These are phyloP conservation scores for Fragaria nilgerrensis DNA, from an alignment of 306 rosid genomes.

Conservation along the genomic window DNA sequence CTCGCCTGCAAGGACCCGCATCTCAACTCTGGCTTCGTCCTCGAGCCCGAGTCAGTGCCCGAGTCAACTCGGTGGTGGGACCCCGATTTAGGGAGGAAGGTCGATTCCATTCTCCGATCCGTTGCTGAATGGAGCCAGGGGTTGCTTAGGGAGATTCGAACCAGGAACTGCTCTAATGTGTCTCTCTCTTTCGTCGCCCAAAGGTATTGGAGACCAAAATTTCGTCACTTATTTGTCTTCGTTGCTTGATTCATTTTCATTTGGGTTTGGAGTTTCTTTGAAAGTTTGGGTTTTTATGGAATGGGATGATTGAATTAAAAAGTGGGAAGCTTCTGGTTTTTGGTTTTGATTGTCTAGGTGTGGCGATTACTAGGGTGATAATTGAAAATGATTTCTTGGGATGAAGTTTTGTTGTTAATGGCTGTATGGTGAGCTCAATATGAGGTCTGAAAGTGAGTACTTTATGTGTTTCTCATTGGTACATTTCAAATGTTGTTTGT, in stretches of 20 bases:
- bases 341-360: no score
- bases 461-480: neutral
- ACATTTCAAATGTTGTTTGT: neutral
- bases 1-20: conserved; percentile 62
- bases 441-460: neutral
- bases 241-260: neutral
- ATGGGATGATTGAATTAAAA: neutral
- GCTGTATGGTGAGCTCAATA: no score
- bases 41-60: conserved; percentile 50
- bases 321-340: neutral
- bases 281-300: neutral
- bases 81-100: conserved; percentile 53
- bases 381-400: no score
- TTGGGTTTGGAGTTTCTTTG: neutral
- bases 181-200: conserved; percentile 59
- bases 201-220: conserved; percentile 39
- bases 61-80: conserved; percentile 64
- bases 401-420: no score
- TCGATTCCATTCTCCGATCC: conserved; percentile 79
- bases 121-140: conserved; percentile 49
- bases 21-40: conserved; percentile 58
- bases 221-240: neutral
- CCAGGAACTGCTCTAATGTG: conserved; percentile 68
- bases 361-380: no score
- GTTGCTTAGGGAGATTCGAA: conserved; percentile 54